Evolutionary conservation across 2,329 filamentous ascomycete species (phyloP), one percentile per base, ranked within the genome.

Genomic region (Pyrenophora seminiperda): DNA sequence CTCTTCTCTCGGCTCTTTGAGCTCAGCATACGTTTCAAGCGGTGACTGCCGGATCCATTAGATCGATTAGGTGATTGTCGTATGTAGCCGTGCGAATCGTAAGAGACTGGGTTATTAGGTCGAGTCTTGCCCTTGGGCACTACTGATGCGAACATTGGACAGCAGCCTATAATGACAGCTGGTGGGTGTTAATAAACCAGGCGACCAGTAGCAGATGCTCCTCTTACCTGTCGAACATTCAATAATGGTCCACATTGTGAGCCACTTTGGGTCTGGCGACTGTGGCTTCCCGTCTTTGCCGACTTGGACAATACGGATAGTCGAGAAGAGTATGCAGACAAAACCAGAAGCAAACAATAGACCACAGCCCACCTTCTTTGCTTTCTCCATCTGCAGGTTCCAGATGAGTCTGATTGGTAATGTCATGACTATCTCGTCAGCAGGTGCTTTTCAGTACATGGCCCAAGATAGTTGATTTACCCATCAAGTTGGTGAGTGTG

Each of bases 331-430:
- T 43, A 67, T 65, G 49, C 65, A 67, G 14, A 66, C 52, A 34
- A 67, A 54, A 31, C 61, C 65, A 32, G 56, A 59, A 30, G 58
- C 56, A 44, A 67, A 67, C 5, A 67, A 52, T 3, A 59, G 47
- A 14, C 65, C 62, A 24, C 74, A 65, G 18, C 67, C 67, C 18
- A 72, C 40, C 39, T 74, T 75, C 40, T 72, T 66, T 15, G 50
- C 44, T 4, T 50, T 48, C 7, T 69, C 63, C 61, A 75, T 73
- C 29, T 68, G 68, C 2, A 75, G 61, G 11, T 68, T 66, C 67
- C 66, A 73, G 29, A 74, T 69, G 3, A 75, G 64, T 14, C 65
- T 67, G 31, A 73, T 55, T 5, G 72, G 71, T 7, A 75, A 64
- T 10, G 67, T 57, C 72, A 75, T 75, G 46, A 75, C 71, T 74